Evolutionary conservation across 805 yeast species (phyloP).

Genomic region (Saccharomycodes ludwigii): DNA sequence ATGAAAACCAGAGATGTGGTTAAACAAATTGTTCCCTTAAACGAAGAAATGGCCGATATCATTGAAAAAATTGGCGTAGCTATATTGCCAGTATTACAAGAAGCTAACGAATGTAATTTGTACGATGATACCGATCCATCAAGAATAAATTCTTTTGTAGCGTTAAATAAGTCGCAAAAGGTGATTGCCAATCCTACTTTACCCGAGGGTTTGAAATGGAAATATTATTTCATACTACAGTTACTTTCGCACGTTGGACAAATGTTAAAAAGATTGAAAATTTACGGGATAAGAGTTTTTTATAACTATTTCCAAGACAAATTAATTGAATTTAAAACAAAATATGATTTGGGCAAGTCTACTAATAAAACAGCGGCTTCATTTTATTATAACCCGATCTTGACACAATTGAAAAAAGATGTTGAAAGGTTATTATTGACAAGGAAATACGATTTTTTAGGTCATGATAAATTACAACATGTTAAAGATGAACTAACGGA

Average conservation of each 20-base stretch:
- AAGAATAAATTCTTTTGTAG: conserved; percentile 54
- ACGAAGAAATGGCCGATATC: conserved; percentile 43
- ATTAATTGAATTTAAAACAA: conserved; percentile 43
- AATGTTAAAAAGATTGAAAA: conserved; percentile 51
- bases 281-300: conserved; percentile 76
- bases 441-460: conserved; percentile 25
- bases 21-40: conserved; percentile 34
- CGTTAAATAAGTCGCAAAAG: conserved; percentile 56
- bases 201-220: conserved; percentile 67
- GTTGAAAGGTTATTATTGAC: conserved; percentile 34
- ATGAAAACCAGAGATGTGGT: conserved; percentile 58
- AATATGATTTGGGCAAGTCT: conserved; percentile 46
- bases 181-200: conserved; percentile 39
- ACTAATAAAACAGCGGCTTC: conserved; percentile 50
- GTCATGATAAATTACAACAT: conserved; percentile 67
- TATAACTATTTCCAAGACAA: conserved; percentile 53
- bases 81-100: conserved; percentile 48
- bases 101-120: conserved; percentile 51
- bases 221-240: conserved; percentile 47
- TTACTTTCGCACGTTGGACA: conserved; percentile 63
- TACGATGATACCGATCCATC: conserved; percentile 57
- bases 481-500: conserved; percentile 41
- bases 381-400: conserved; percentile 42
- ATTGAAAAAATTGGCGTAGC: conserved; percentile 49
- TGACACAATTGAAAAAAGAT: conserved; percentile 30